Percentiles rank a stretch among this genome's conserved stretches.
These are phyloP conservation scores for Fraxinus paxiana DNA, from an alignment of 305 asterid genomes.

Conservation along the genomic window DNA sequence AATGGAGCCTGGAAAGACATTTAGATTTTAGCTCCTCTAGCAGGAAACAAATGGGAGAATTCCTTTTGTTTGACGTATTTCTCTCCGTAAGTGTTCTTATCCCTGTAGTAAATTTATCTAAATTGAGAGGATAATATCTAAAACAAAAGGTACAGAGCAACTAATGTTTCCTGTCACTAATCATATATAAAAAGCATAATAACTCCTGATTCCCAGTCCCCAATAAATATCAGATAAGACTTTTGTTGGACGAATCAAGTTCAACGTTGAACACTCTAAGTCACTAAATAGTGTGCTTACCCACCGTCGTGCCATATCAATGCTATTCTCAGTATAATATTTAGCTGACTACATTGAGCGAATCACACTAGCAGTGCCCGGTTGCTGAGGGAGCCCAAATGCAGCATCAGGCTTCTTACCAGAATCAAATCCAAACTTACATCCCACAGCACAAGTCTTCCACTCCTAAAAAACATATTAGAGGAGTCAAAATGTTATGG, in stretches of 20 bases:
- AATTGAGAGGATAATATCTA: not conserved
- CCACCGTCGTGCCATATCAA: constrained; percentile 89
- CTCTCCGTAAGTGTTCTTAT: not conserved
- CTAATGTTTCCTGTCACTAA: not conserved
- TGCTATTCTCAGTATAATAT: constrained; percentile 65
- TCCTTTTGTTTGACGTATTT: not conserved
- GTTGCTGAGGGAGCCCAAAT: constrained; percentile 45
- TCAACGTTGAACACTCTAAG: constrained; percentile 11
- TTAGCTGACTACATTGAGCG: constrained; percentile 88
- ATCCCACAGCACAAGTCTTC: constrained; percentile 71
- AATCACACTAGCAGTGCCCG: constrained; percentile 52
- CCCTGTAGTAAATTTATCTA: not conserved
- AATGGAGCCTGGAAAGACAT: not conserved
- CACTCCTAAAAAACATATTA: constrained; percentile 47
- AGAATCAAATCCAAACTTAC: constrained; percentile 51
- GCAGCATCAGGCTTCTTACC: constrained; percentile 64
- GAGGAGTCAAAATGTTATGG: constrained; percentile 19
- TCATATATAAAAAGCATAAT: not conserved
- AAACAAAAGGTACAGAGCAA: not conserved
- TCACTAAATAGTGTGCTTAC: constrained; percentile 60
- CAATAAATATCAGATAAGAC: not conserved
- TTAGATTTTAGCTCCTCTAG: not conserved
- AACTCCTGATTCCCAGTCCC: not conserved
- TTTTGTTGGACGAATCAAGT: not conserved
- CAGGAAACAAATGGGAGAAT: not conserved